A percentile compares a stretch with the other conserved stretches of the same genome.
Evolutionary conservation across 306 rosid species (phyloP).

Genomic region (Abrus pulchellus): DNA sequence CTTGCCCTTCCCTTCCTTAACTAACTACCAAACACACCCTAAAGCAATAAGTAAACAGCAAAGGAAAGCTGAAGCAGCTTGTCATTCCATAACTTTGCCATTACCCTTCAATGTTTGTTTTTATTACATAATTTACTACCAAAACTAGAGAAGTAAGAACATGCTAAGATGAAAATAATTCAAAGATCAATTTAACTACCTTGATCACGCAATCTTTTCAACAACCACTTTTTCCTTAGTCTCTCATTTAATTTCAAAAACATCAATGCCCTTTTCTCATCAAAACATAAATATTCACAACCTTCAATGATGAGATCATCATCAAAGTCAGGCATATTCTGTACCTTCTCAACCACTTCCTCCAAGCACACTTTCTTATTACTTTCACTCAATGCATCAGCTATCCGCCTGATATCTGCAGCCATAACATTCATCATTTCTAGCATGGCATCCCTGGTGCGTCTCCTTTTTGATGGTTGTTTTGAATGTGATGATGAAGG

Average conservation of each 20-base stretch:
- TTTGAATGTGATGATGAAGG: slow-evolving; percentile 65
- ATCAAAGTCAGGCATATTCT: slow-evolving; percentile 61
- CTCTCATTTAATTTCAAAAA: slow-evolving; percentile 64
- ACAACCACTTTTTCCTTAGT: slow-evolving; percentile 65
- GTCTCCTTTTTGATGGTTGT: slow-evolving; percentile 56
- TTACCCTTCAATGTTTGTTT: slow-evolving; percentile 12
- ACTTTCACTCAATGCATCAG: slow-evolving; percentile 59
- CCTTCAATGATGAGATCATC: slow-evolving; percentile 69
- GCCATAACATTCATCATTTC: slow-evolving; percentile 69
- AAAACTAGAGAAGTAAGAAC: slow-evolving; percentile 13
- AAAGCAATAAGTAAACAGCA: not conserved
- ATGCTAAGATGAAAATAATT: slow-evolving; percentile 23
- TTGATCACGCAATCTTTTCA: slow-evolving; percentile 58
- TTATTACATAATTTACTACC: slow-evolving; percentile 24
- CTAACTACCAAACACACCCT: not conserved
- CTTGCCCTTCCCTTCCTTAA: too few relatives aligned
- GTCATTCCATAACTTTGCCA: slow-evolving; percentile 8
- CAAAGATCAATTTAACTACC: slow-evolving; percentile 38
- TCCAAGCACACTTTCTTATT: slow-evolving; percentile 54
- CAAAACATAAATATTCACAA: slow-evolving; percentile 62
- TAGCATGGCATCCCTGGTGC: slow-evolving; percentile 51
- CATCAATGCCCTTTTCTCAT: slow-evolving; percentile 63
- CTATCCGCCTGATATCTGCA: slow-evolving; percentile 62
- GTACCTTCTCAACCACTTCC: slow-evolving; percentile 64
- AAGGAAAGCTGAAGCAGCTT: slow-evolving; percentile 25